These are phyloP conservation scores for Ceratobasidium sp. DNA, from an alignment of 1,284 basidiomycete species.

Conservation along the genomic window DNA sequence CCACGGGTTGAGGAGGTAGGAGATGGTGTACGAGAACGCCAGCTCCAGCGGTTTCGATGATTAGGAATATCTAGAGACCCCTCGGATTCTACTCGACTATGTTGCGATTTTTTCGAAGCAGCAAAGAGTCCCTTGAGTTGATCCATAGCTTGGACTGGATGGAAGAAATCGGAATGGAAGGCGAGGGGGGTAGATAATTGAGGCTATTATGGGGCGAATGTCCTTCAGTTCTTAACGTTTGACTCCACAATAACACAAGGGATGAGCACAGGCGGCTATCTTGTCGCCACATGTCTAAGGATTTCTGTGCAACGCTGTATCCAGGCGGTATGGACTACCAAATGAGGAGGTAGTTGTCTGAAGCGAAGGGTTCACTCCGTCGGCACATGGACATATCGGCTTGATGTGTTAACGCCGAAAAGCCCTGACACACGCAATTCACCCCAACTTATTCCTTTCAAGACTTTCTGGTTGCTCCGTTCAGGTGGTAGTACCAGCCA, in stretches of 20 bases:
- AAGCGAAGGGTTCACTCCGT: not conserved
- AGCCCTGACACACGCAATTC: not conserved
- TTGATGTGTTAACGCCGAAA: not conserved
- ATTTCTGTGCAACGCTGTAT: not conserved
- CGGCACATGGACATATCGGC: not conserved
- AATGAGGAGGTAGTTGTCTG: not conserved
- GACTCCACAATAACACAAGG: not conserved
- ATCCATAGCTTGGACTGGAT: not conserved
- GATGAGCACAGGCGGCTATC: not conserved
- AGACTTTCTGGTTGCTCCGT: no score
- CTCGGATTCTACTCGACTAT: not conserved
- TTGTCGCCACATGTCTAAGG: not conserved
- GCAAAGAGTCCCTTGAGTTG: not conserved
- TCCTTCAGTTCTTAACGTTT: not conserved
- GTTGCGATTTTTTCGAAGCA: not conserved
- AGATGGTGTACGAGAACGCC: not conserved
- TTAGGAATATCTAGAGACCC: not conserved
- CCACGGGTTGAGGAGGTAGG: not conserved
- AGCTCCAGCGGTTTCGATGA: not conserved
- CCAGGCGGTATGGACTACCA: not conserved
- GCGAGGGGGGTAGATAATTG: not conserved
- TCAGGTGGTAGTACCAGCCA: no score
- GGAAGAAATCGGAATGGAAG: not conserved
- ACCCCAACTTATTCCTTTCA: not conserved
- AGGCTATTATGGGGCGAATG: no score